Evolutionary conservation across 345 rosid genomes (phyloP), one percentile per base, ranked within the genome.

Genomic region (Euphorbia peplus): DNA sequence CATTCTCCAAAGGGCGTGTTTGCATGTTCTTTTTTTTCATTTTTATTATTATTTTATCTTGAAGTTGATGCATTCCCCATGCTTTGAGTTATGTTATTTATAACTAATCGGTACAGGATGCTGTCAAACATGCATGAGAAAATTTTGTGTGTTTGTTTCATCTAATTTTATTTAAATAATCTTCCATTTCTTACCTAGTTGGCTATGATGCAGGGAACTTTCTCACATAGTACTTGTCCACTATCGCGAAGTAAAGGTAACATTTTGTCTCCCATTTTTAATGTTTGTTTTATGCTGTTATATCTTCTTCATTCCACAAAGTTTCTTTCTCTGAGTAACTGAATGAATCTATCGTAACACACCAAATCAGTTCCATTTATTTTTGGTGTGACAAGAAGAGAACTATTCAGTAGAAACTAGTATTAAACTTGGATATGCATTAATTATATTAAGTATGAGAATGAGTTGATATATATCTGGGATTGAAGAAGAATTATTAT

Each of bases 191-290:
- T 70, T 37, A 52, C 37, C 11, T 50, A n/a, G 47, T 69, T 78
- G 70, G 55, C 66, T 64, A 54, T 67, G 56, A 59, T 80, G 79
- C 96, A 91, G 99, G 85, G 87, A 89, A 70, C 88, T 80, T 64
- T 82, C 89, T 4, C 84, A 87, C 78, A 91, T 95, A 60, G 99
- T 89, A 77, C 83, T 95, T 69, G 99, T 95, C 59, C 99, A 95
- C 75, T 95, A 91, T 72, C 84, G 83, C 29, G 97, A 89, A 76
- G 96, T 95, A 35, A 88, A 87, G 97, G 99, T 91, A 18, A 64
- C 69, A 47, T 42, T 37, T 41, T 48, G 0, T 63, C 57, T 68
- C 60, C 29, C 48, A 1, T 44, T 16, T 44, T 39, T 53, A 18
- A 1, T 22, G 47, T 66, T 32, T n/a, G 16, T 53, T 16, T 8